Percentiles rank a stretch among this genome's conserved stretches.
Conservation (phyloP, 106 monocot species). For the Phalaenopsis aphrodite region DNA sequence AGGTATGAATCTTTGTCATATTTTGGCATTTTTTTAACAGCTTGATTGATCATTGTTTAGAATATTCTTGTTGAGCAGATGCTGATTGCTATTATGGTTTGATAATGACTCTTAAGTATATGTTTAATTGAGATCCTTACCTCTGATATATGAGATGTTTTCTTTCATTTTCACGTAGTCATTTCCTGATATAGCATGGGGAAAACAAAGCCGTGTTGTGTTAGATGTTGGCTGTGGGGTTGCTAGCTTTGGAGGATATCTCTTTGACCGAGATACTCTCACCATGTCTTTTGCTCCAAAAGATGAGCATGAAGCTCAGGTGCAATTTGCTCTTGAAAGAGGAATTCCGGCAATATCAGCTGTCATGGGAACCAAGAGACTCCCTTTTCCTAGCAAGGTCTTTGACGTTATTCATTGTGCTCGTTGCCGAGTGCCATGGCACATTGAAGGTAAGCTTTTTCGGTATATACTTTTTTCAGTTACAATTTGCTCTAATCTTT, state of each 20-base stretch:
- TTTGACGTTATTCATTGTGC: slow-evolving; percentile 95
- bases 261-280: slow-evolving; percentile 80
- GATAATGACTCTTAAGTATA: not conserved
- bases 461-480: not conserved
- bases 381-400: slow-evolving; percentile 64
- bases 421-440: slow-evolving; percentile 92
- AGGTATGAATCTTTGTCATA: slow-evolving; percentile 27
- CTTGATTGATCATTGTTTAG: not conserved
- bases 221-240: slow-evolving; percentile 97
- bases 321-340: slow-evolving; percentile 91
- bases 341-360: slow-evolving; percentile 92
- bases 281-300: slow-evolving; percentile 96
- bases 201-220: slow-evolving; percentile 61
- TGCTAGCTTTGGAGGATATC: slow-evolving; percentile 85
- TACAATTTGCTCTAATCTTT: not conserved
- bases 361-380: slow-evolving; percentile 89
- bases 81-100: not conserved
- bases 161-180: slow-evolving; percentile 29
- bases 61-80: not conserved
- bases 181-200: slow-evolving; percentile 69
- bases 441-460: slow-evolving; percentile 55
- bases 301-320: slow-evolving; percentile 97
- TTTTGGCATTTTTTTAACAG: not conserved
- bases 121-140: too few species aligned
- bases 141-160: not conserved